Base-by-base conservation (phyloP, 441 rosid species). In the Dalechampia spathulata region DNA sequence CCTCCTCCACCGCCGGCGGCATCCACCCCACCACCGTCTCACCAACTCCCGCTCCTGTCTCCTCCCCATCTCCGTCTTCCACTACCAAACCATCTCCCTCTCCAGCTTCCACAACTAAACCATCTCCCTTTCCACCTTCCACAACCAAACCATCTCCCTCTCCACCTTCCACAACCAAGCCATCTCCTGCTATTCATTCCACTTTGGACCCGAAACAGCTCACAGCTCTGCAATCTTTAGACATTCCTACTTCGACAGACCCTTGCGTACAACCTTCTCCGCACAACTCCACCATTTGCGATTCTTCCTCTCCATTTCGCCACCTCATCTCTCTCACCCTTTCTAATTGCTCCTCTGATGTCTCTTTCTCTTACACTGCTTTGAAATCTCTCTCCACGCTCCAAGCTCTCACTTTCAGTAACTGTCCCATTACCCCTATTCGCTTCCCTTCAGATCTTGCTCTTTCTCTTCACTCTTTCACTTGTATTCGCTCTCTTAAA, bases 141-240 rank as follows among this genome's bases (percentile, higher is more conserved):
- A n/a, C n/a, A n/a, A n/a, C n/a, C n/a, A n/a, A n/a, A n/a, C n/a
- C n/a, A n/a, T 27, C 66, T 42, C 50, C 70, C 20, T 23, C 58
- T 10, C 30, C 65, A 15, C 32, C 75, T 4, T 62, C 74, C 6
- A 39, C 58, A 20, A 42, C 57, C 14, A 54, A 63, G 15, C 25
- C 69, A 8, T 30, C 69, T 5, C 52, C 72, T 38, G 28, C 72
- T 37, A 27, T 55, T 5, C 68, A 80, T 44, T 70, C 92, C 27
- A 73, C 87, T 20, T 47, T 89, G 58, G 96, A 85, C 83, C 92
- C 95, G n/a, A 83, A 89, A 57, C 94, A 92, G 50, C 75, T 85
- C 15, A 73, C 64, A 56, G 90, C 99, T 10, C 96, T 86, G 1
- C 76, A 76, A 48, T 85, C 97, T 43, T 77, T 92, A 49, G 68